Conservation (phyloP, 202 grass and related monocot genomes). For the Zizania palustris region DNA sequence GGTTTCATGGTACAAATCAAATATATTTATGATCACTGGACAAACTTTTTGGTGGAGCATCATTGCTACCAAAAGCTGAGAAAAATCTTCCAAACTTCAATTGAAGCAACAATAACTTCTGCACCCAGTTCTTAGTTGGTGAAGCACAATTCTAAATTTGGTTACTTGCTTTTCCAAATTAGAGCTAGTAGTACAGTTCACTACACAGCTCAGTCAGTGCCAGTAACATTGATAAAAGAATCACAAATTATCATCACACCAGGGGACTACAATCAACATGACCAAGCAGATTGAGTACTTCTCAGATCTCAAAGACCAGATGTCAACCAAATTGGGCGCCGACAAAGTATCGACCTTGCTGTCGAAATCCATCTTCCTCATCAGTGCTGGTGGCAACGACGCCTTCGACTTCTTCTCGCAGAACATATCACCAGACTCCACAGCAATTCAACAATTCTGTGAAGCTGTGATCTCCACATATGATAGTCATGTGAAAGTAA, state of each 20-base stretch:
- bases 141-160: background rate
- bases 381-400: conserved; percentile 65
- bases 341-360: background rate
- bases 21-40: background rate
- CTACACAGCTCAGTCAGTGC: background rate
- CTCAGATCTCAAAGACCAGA: conserved; percentile 51
- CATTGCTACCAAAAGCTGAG: conserved; percentile 14
- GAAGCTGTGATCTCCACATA: conserved; percentile 56
- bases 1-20: background rate
- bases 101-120: background rate
- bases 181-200: conserved; percentile 1
- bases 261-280: conserved; percentile 65
- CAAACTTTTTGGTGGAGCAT: conserved; percentile 16
- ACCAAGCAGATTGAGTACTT: conserved; percentile 69
- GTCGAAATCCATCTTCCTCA: conserved; percentile 68
- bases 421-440: conserved; percentile 48
- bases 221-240: conserved; percentile 30
- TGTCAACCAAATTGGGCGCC: conserved; percentile 16
- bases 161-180: background rate
- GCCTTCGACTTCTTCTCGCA: conserved; percentile 52
- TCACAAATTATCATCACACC: conserved; percentile 11
- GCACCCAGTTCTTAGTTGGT: conserved; percentile 16
- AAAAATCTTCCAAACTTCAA: background rate
- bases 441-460: conserved; percentile 43
- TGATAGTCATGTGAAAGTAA: conserved; percentile 68